These are phyloP conservation scores for Ophiostoma montium DNA, from an alignment of 2,329 filamentous ascomycete genomes.

Conservation along the genomic window DNA sequence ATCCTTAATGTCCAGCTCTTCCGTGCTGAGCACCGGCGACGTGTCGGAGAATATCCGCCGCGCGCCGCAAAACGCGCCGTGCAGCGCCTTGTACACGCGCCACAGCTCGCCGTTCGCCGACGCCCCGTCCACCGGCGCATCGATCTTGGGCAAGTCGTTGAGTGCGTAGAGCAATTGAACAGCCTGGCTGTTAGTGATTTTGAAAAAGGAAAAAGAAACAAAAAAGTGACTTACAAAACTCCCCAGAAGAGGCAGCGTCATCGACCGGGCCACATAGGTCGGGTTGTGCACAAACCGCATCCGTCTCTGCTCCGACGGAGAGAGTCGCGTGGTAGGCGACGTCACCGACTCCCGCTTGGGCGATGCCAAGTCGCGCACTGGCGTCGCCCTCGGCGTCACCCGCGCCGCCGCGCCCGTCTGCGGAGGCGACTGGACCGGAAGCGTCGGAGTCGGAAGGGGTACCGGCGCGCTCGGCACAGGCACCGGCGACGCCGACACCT, in stretches of 20 bases:
- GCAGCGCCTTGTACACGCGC: conserved; percentile 22
- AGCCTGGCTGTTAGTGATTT: conserved; percentile 14
- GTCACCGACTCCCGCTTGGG: background rate
- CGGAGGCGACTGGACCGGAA: background rate
- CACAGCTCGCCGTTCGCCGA: conserved; percentile 19
- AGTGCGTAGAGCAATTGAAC: conserved; percentile 25
- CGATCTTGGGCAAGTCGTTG: conserved; percentile 20
- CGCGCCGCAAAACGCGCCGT: conserved; percentile 20
- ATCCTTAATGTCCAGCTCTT: conserved; percentile 26
- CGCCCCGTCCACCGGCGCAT: conserved; percentile 17
- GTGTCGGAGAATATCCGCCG: conserved; percentile 22
- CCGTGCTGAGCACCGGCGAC: conserved; percentile 20
- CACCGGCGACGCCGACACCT: background rate
- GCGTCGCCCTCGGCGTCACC: background rate
- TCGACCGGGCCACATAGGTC: conserved; percentile 21
- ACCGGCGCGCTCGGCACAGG: background rate
- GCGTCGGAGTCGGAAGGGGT: background rate
- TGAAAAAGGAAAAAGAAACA: background rate
- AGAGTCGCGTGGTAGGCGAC: conserved; percentile 9
- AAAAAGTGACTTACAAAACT: conserved; percentile 17
- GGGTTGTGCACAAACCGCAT: conserved; percentile 22
- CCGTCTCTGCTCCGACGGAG: conserved; percentile 17
- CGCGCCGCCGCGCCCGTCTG: background rate
- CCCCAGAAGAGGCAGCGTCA: conserved; percentile 23
- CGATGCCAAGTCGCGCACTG: background rate